Evolutionary conservation across 1,139 yeast genomes (phyloP), one percentile per base, ranked within the genome.

Genomic region (Candida sp.): DNA sequence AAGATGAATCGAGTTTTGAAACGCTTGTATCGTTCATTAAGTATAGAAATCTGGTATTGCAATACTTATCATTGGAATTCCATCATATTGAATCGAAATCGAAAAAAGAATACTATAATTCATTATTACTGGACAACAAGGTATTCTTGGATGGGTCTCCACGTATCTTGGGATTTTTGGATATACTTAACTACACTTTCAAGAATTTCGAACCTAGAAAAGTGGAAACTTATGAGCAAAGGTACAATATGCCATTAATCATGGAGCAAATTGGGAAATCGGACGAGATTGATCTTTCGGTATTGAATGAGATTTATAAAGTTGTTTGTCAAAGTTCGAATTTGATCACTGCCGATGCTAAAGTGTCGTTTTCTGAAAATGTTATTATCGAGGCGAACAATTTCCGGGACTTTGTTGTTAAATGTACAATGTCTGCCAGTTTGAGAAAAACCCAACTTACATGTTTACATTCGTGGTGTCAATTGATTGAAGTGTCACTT

Each of bases 381-480:
- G 47, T 64, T 8, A 57, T 64, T 51, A 43, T 55, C 19, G 69
- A 66, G 43, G 68, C 64, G 1, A 58, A 52, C 37, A 50, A 51
- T 27, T 54, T 67, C 34, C 56, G 66, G 33, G 66, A 64, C 11
- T 70, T 73, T 46, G 53, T 79, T 30, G 65, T 70, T 1, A 76
- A 74, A 49, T 68, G 69, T 37, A 54, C 80, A 15, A 64, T 79
- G 9, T 68, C 68, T 33, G 68, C 70, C 32, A 70, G 71, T 35
- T 74, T 81, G 52, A 73, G 76, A 45, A 61, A 70, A 1, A 68
- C 73, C 4, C 95, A 87, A 50, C 66, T 84, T 39, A 68, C 75
- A 6, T 81, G 84, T 45, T 65, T 91, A 25, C 87, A 82, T 54
- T 79, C 95, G 0, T 91, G 98, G 98, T 82, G 85, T 30, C 86